These are phyloP conservation scores for Neonothopanus nambi DNA, from an alignment of 1,284 basidiomycete species.

Conservation along the genomic window DNA sequence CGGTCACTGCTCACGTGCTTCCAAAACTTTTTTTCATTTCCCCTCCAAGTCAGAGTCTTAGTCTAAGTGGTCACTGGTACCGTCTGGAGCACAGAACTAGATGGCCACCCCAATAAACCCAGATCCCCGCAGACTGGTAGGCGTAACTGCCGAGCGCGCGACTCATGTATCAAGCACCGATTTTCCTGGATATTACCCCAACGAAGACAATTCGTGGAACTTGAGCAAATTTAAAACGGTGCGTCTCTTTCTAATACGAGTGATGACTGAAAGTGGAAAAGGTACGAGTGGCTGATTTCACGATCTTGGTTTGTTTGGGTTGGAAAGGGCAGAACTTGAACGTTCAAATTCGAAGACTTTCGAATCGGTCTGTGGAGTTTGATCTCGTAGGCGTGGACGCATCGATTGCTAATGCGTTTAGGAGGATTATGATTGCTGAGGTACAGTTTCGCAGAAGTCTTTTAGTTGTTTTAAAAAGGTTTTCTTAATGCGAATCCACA, in stretches of 20 bases:
- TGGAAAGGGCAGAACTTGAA: conserved; percentile 63
- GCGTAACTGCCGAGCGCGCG: conserved; percentile 66
- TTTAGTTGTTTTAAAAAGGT: not conserved
- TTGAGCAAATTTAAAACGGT: conserved; percentile 77
- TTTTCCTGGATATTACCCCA: conserved; percentile 85
- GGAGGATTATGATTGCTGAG: conserved; percentile 93
- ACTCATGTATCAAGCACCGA: conserved; percentile 83
- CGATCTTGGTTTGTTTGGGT: conserved; percentile 1
- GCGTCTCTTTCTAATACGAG: conserved; percentile 31
- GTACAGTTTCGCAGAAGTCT: conserved; percentile 42
- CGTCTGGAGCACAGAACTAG: no score
- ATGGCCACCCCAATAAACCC: no score
- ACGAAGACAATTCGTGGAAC: conserved; percentile 85
- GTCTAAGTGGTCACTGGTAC: no score
- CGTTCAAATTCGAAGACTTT: conserved; percentile 77
- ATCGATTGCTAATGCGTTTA: conserved; percentile 92
- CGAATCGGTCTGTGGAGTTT: conserved; percentile 86
- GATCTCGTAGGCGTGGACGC: conserved; percentile 97
- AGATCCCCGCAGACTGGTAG: conserved; percentile 41
- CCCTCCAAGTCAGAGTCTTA: no score
- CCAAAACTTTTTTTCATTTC: no score
- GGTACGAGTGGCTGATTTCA: no score
- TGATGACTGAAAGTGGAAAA: no score
- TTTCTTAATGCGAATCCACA: conserved; percentile 32
- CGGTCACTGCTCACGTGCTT: no score